Conservation (phyloP, 1,284 basidiomycete species). For the Cryptococcus floricola region DNA sequence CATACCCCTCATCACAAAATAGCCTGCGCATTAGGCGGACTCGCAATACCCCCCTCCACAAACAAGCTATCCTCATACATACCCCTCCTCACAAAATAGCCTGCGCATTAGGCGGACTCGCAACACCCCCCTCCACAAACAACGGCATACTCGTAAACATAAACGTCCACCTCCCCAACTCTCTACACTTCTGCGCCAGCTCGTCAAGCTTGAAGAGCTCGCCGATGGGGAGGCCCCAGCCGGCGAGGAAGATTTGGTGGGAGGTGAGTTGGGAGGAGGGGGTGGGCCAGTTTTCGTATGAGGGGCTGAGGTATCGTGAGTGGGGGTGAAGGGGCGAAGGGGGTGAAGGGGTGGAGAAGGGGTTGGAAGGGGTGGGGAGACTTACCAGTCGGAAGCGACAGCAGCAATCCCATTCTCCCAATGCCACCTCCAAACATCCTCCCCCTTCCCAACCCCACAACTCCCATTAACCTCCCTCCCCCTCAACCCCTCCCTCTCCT, state of each 20-base stretch:
- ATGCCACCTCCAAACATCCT: constrained; percentile 45
- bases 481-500: constrained; percentile 20
- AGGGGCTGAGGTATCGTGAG: constrained; percentile 14
- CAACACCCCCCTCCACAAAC: constrained; percentile 49
- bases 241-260: constrained; percentile 38
- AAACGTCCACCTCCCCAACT: constrained; percentile 46
- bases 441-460: constrained; percentile 31
- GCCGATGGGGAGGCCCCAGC: constrained; percentile 47
- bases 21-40: constrained; percentile 49
- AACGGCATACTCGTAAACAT: constrained; percentile 48
- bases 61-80: constrained; percentile 20
- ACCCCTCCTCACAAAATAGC: constrained; percentile 32
- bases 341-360: not conserved
- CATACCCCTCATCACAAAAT: constrained; percentile 25
- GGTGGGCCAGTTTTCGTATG: constrained; percentile 32
- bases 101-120: constrained; percentile 50
- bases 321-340: not conserved
- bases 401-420: constrained; percentile 52
- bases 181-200: constrained; percentile 39
- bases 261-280: constrained; percentile 9
- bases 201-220: constrained; percentile 51
- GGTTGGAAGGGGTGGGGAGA: not conserved
- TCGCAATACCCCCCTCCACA: constrained; percentile 49
- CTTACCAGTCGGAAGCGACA: constrained; percentile 47
- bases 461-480: constrained; percentile 17